Evolutionary conservation across 352 stramenopile genomes (phyloP), one percentile per base, ranked within the genome.

Genomic region (Phytophthora boehmeriae): DNA sequence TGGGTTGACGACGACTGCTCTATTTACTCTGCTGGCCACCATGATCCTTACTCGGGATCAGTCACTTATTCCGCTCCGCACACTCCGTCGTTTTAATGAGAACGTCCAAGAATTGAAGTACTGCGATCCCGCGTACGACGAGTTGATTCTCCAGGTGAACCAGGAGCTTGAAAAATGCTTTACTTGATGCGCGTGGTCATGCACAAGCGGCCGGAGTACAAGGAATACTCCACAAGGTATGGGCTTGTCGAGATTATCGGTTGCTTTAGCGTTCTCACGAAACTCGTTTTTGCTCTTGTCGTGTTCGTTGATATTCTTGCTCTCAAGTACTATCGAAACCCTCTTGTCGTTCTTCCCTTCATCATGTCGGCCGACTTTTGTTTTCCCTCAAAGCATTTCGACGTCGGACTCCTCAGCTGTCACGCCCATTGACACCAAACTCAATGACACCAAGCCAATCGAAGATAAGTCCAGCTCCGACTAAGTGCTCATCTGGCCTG

Each of bases 181-280:
- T 63, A 63, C 22, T 28, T 63, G 16, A 63, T 63, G 55, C 55
- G 55, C 43, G 34, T 44, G 25, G 16, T 63, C 19, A 63, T 63
- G 55, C 34, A 56, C n/a, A 38, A 50, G 34, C 45, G 45, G 5
- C 55, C 55, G 46, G 55, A 63, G 17, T 63, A 63, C 36, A 17
- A 42, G 45, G 39, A 63, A 14, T 25, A 19, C 20, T 63, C 44
- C 5, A 36, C 42, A 44, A 32, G 55, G 55, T 63, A 42, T 30
- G 55, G 41, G 19, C 34, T 48, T 30, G 13, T 22, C n/a, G 16
- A 17, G 32, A 48, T 48, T 25, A 17, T 53, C 46, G 20, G 9
- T 17, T 11, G 14, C 14, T 17, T 16, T 22, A 1, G 8, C 19
- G 38, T 10, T 19, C 38, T 44, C n/a, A 44, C 38, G 8, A 44